phyloP scores from a whole-genome alignment of 176 grass and related monocot species.

The Melocanna baccifera region DNA sequence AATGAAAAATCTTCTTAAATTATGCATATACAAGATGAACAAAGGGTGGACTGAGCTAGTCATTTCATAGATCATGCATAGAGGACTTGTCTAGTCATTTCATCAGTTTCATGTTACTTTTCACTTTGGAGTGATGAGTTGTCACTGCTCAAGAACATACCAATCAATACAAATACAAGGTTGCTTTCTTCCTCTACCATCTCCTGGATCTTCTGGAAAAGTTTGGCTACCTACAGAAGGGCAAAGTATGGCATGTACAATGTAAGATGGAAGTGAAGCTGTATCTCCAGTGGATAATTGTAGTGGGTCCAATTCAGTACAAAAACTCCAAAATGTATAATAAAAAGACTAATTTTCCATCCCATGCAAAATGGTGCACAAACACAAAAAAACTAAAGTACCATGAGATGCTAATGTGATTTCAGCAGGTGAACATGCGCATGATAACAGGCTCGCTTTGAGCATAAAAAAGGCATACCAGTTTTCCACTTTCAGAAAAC shows the following conservation, averaged over 20 bases:
- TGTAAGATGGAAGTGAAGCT: constrained; percentile 25
- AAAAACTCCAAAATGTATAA: background rate
- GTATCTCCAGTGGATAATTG: background rate
- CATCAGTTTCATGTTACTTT: background rate
- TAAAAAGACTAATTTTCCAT: background rate
- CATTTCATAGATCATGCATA: background rate
- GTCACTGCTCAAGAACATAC: constrained; percentile 39
- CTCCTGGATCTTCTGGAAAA: constrained; percentile 99
- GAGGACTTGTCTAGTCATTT: background rate
- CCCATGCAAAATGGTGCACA: constrained; percentile 7
- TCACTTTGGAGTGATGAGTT: background rate
- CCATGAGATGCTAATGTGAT: background rate
- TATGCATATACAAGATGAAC: constrained; percentile 13
- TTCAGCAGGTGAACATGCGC: background rate
- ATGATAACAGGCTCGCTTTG: background rate
- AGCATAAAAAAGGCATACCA: constrained; percentile 62
- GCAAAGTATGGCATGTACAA: background rate
- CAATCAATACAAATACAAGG: constrained; percentile 96
- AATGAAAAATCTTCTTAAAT: background rate
- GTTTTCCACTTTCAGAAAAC: constrained; percentile 99
- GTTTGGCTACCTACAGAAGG: constrained; percentile 82
- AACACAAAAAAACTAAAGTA: background rate
- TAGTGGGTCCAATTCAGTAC: background rate
- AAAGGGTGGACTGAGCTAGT: background rate
- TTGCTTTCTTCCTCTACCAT: constrained; percentile 99